phyloP scores from a whole-genome alignment of 106 monocot genomes.

The Dioscorea alata region DNA sequence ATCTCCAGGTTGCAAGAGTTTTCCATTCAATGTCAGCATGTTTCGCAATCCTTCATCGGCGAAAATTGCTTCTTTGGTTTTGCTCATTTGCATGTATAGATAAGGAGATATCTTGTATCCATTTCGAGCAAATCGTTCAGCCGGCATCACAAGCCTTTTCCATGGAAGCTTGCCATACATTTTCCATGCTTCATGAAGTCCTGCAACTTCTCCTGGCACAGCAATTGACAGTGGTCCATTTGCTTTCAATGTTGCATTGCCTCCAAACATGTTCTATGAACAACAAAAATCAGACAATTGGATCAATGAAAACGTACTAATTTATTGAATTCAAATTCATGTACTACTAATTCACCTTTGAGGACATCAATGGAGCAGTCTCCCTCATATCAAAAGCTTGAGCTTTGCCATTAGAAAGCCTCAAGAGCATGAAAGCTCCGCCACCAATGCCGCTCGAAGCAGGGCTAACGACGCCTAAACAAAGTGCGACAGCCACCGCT shows the following conservation, averaged over 20 bases:
- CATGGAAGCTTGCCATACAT: constrained; percentile 88
- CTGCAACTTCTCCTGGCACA: constrained; percentile 82
- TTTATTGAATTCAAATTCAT: no score
- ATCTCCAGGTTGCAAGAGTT: constrained; percentile 46
- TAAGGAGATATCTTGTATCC: constrained; percentile 70
- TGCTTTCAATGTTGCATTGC: constrained; percentile 50
- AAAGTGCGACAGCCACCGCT: constrained; percentile 54
- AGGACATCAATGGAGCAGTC: constrained; percentile 67
- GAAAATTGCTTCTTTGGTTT: constrained; percentile 39
- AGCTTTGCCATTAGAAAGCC: constrained; percentile 46
- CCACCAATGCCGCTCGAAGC: constrained; percentile 95
- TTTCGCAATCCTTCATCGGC: constrained; percentile 53
- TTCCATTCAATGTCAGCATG: constrained; percentile 51
- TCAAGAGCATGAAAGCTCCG: constrained; percentile 79
- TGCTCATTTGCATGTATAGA: constrained; percentile 64
- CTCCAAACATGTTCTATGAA: constrained; percentile 74
- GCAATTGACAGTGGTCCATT: constrained; percentile 70
- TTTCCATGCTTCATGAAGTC: constrained; percentile 78
- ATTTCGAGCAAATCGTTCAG: constrained; percentile 39
- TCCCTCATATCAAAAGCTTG: constrained; percentile 81
- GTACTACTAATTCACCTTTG: constrained; percentile 26
- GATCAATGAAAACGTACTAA: no score
- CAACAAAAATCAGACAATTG: background rate
- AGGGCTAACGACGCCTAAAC: constrained; percentile 83
- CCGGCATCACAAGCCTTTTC: constrained; percentile 62